These are phyloP conservation scores for Diaporthe ampelina DNA, from an alignment of 2,329 filamentous ascomycete species.

Conservation along the genomic window DNA sequence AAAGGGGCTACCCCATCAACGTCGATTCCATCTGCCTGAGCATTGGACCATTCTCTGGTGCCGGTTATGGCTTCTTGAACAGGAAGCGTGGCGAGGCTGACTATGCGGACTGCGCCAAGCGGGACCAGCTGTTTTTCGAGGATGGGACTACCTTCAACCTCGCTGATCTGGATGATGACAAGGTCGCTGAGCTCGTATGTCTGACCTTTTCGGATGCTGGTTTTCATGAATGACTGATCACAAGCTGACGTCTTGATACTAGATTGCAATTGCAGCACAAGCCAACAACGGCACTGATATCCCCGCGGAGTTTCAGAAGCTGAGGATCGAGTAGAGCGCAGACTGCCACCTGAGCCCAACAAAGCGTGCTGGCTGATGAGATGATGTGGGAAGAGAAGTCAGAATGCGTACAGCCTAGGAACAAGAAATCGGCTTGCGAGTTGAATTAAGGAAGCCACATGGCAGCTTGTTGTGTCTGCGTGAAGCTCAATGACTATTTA, in stretches of 20 bases:
- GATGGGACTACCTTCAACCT: background rate
- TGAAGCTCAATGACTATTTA: background rate
- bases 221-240: background rate
- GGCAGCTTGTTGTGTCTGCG: background rate
- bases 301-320: background rate
- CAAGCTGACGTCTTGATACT: background rate
- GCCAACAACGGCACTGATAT: background rate
- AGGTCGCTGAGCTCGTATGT: conserved; percentile 5
- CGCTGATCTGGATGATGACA: conserved; percentile 11
- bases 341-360: too few relatives aligned
- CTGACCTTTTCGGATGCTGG: too few relatives aligned
- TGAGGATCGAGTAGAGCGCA: conserved; percentile 8
- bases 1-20: conserved; percentile 13
- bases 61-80: background rate
- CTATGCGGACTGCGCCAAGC: background rate
- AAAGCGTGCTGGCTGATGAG: too few relatives aligned
- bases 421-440: background rate
- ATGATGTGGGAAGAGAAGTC: too few relatives aligned
- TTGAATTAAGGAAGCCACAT: background rate
- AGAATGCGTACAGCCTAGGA: too few relatives aligned
- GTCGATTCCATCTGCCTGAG: conserved; percentile 1
- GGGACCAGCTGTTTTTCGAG: background rate
- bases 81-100: background rate
- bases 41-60: conserved; percentile 8
- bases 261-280: background rate